Evolutionary conservation across 2,329 filamentous ascomycete genomes (phyloP), one percentile per base, ranked within the genome.

Genomic region (Catunica adiposa): DNA sequence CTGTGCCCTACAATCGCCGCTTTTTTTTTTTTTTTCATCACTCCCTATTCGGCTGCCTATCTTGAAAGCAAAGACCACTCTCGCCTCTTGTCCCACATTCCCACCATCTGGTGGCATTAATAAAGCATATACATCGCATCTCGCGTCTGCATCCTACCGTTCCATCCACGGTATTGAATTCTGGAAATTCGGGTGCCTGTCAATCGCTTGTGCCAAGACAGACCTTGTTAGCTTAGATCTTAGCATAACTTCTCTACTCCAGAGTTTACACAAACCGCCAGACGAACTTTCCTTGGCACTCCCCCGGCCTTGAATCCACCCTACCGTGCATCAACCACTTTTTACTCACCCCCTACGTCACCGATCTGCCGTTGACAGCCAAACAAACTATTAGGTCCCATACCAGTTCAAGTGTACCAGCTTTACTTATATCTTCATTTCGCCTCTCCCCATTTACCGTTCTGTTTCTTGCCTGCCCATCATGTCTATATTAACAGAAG

Each of bases 171-270:
- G 20, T 40, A 6, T 42, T 42, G 38, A 11, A 7, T 57, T 57
- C 56, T 46, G 17, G 56, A 58, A 58, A 52, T 48, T 38, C 44
- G 20, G 53, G 56, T 29, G 53, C 25, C 52, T 34, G 52, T 51
- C 38, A 58, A 54, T 51, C 53, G 20, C 31, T 31, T 40, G 11
- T 47, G 52, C 56, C 56, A 58, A 58, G 52, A 44, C 44, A 42
- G 11, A 17, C 11, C 15, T 29, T n/a, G n/a, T 25, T 48, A 29
- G 44, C 44, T 48, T 20, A 23, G 44, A 48, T 48, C 23, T 48
- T 23, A 14, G 29, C 26, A 11, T 26, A 26, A 23, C 42, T n/a
- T n/a, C n/a, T 26, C 55, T 57, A 50, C 51, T 38, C 48, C 38
- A 14, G 14, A 53, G 20, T 38, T n/a, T 8, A 38, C 23, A n/a